A percentile compares a stretch with the other conserved stretches of the same genome.
phyloP scores from a whole-genome alignment of 805 yeast species.

The Zygotorulaspora chibaensis region DNA sequence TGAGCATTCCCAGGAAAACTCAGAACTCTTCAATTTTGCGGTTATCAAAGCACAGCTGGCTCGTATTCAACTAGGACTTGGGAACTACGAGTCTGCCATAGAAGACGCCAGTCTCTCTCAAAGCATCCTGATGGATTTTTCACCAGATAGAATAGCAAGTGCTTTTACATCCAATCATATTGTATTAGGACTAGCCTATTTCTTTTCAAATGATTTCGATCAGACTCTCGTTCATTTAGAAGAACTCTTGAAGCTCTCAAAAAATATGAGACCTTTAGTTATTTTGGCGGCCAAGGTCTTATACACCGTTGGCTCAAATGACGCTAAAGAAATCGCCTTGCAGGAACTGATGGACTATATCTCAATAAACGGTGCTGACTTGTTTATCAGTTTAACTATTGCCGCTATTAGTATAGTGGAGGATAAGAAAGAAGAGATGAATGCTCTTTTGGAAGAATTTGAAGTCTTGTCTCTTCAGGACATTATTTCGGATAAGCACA shows the following conservation, averaged over 20 bases:
- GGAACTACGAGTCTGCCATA: conserved; percentile 53
- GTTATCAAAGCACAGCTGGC: conserved; percentile 66
- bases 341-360: conserved; percentile 74
- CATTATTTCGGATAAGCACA: conserved; percentile 46
- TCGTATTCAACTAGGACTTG: conserved; percentile 60
- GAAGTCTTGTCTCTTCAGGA: conserved; percentile 44
- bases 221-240: conserved; percentile 65
- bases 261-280: conserved; percentile 62
- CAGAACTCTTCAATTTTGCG: conserved; percentile 47
- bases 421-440: conserved; percentile 50
- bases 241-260: conserved; percentile 51
- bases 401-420: conserved; percentile 77
- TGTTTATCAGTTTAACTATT: conserved; percentile 63
- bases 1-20: conserved; percentile 50
- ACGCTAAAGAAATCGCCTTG: conserved; percentile 74
- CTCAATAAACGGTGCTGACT: conserved; percentile 58
- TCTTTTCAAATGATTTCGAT: conserved; percentile 59
- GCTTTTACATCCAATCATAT: conserved; percentile 55
- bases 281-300: conserved; percentile 74
- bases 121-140: conserved; percentile 44
- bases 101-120: conserved; percentile 55
- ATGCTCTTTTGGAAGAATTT: conserved; percentile 63
- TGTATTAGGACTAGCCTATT: conserved; percentile 67
- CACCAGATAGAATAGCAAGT: conserved; percentile 32
- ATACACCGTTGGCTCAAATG: conserved; percentile 70